A percentile compares a stretch with the other conserved stretches of the same genome.
These are phyloP conservation scores for Chalciporus chontae DNA, from an alignment of 768 basidiomycete genomes.

Conservation along the genomic window DNA sequence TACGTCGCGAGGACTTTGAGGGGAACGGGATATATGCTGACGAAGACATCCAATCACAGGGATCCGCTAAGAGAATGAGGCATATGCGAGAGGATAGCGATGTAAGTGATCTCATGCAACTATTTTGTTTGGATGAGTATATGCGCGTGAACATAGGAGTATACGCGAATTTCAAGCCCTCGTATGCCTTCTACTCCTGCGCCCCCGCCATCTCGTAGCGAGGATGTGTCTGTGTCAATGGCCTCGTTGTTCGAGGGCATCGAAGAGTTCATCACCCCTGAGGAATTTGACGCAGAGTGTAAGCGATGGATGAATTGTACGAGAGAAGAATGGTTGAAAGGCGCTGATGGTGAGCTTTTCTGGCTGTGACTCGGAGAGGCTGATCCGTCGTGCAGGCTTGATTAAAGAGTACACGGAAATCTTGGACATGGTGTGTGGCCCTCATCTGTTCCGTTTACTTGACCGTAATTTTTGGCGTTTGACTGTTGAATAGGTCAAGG, in stretches of 20 bases:
- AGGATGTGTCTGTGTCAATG: constrained; percentile 10
- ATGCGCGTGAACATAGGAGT: constrained; percentile 11
- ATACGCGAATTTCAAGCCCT: constrained; percentile 22
- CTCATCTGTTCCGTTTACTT: neutral
- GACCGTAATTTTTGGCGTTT: neutral
- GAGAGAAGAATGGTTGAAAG: constrained; percentile 31
- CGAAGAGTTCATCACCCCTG: constrained; percentile 16
- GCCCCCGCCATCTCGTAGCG: neutral
- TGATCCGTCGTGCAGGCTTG: constrained; percentile 16
- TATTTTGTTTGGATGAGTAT: neutral
- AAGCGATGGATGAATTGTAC: constrained; percentile 28
- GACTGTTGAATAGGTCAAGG: constrained; percentile 21
- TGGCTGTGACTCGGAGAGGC: neutral
- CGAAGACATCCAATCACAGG: constrained; percentile 2
- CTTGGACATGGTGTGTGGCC: constrained; percentile 19
- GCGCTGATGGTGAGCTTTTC: constrained; percentile 23
- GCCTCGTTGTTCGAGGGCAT: constrained; percentile 19
- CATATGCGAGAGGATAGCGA: constrained; percentile 12
- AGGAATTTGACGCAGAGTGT: constrained; percentile 21
- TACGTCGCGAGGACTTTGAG: constrained; percentile 13
- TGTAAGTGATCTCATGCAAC: constrained; percentile 12
- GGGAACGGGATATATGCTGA: constrained; percentile 4
- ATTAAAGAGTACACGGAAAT: constrained; percentile 16
- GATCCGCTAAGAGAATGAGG: constrained; percentile 16
- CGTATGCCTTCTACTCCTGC: constrained; percentile 16